Conservation (phyloP, 352 stramenopile species). For the Phytophthora pseudosyringae region DNA sequence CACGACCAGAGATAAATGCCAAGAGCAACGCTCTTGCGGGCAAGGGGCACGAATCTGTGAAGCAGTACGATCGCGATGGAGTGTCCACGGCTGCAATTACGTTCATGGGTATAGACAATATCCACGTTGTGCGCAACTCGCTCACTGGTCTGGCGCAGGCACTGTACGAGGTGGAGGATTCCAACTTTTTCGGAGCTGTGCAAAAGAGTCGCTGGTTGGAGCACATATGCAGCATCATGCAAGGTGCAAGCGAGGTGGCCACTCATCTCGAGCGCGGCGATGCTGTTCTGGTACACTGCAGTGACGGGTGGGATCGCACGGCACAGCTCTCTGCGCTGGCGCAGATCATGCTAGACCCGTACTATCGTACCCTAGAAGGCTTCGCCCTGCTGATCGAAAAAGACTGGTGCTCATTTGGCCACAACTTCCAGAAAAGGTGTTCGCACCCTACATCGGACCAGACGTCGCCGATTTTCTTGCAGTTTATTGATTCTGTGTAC, state of each 20-base stretch:
- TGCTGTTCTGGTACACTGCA: slow-evolving; percentile 84
- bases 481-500: slow-evolving; percentile 98
- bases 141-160: slow-evolving; percentile 73
- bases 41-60: slow-evolving; percentile 91
- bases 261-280: slow-evolving; percentile 79
- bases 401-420: slow-evolving; percentile 89
- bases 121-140: slow-evolving; percentile 83
- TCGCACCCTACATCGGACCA: slow-evolving; percentile 90
- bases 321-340: slow-evolving; percentile 76
- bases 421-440: slow-evolving; percentile 88
- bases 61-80: slow-evolving; percentile 85
- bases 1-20: slow-evolving; percentile 90
- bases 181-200: slow-evolving; percentile 86
- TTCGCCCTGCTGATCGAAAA: slow-evolving; percentile 88
- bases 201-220: slow-evolving; percentile 88
- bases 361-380: slow-evolving; percentile 77
- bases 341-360: slow-evolving; percentile 88
- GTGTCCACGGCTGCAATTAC: slow-evolving; percentile 76
- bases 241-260: slow-evolving; percentile 76
- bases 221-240: slow-evolving; percentile 81
- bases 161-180: slow-evolving; percentile 86
- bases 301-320: slow-evolving; percentile 87
- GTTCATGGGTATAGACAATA: slow-evolving; percentile 91
- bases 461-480: slow-evolving; percentile 98
- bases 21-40: slow-evolving; percentile 90